Evolutionary conservation across 2,329 filamentous ascomycete species (phyloP).

Genomic region (Trichophyton simii): DNA sequence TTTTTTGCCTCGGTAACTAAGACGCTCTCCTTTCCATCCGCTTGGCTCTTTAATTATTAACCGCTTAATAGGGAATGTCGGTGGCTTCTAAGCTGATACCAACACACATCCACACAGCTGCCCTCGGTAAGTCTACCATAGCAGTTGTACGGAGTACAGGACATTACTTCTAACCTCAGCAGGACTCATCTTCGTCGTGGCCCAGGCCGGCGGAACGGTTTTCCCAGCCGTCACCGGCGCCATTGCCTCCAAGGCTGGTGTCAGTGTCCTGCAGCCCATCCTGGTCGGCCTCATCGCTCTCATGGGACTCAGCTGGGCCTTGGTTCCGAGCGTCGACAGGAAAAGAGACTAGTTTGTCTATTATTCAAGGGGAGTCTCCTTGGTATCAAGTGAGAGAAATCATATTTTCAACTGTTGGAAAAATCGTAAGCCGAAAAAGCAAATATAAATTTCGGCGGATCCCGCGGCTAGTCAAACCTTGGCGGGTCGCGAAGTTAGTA

Average conservation of each 20-base stretch:
- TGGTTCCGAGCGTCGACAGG: constrained; percentile 19
- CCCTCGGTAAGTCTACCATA: constrained; percentile 29
- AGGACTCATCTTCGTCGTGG: constrained; percentile 46
- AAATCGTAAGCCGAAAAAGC: too few species aligned
- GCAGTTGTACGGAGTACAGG: neutral
- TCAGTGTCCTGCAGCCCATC: constrained; percentile 41
- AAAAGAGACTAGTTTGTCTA: neutral
- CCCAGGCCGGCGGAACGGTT: constrained; percentile 43
- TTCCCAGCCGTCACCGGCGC: constrained; percentile 46
- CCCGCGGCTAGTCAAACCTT: too few species aligned
- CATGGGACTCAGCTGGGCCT: constrained; percentile 37
- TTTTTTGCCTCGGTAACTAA: constrained; percentile 42
- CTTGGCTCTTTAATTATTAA: neutral
- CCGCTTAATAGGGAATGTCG: constrained; percentile 36
- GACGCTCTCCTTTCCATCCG: too few species aligned
- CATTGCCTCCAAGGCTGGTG: constrained; percentile 35
- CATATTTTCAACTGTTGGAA: too few species aligned
- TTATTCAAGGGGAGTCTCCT: too few species aligned
- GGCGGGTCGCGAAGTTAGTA: too few species aligned
- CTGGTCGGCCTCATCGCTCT: constrained; percentile 37
- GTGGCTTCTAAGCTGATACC: constrained; percentile 43
- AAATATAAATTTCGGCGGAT: too few species aligned
- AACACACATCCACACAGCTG: constrained; percentile 35
- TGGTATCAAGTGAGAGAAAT: too few species aligned
- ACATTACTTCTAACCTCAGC: neutral